Evolutionary conservation across 371 early-diverging fungal genomes (phyloP), one percentile per base, ranked within the genome.

Genomic region (Coemansia sp.): DNA sequence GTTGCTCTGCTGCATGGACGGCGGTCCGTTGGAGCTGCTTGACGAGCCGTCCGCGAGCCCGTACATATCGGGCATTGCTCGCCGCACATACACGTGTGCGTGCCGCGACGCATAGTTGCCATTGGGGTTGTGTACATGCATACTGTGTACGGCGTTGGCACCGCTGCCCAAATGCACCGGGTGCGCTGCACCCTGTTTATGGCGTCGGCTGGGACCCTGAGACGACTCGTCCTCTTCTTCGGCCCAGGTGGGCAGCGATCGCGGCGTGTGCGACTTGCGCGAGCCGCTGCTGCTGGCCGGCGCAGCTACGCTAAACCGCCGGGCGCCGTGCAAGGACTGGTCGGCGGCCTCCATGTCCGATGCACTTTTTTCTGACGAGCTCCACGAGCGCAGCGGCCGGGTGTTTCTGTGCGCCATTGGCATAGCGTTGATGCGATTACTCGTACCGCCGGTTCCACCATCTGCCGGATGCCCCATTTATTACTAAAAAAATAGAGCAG

Each of bases 231-330:
- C 74, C 2, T 74, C 71, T 13, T 70, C 75, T 26, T 73, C 74
- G 9, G 75, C 75, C 75, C 75, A 74, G 0, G 75, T 70, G 48
- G 65, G 75, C 26, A 74, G 59, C 40, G 75, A 70, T 26, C 60
- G 53, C 8, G 58, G 66, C 8, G 61, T 59, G 31, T 60, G 65
- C 20, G 75, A 65, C 39, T 52, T 65, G 38, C 64, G 65, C 31
- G 65, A 62, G 8, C 66, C 69, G 0, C 42, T 34, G 61, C 68
- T 65, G 51, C 65, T 61, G 9, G 63, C 67, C 5, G 73, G 70
- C 0, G 70, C 75, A 2, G 62, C 66, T 16, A 70, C 62, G 43
- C 70, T 74, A 47, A 70, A 74, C 16, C 70, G 62, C 11, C 70
- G 66, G 26, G n/a, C 49, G 1, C 42, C 62, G 32, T 57, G 58